These are phyloP conservation scores for Jaltomata sinuosa DNA, from an alignment of 257 asterid genomes.

Conservation along the genomic window DNA sequence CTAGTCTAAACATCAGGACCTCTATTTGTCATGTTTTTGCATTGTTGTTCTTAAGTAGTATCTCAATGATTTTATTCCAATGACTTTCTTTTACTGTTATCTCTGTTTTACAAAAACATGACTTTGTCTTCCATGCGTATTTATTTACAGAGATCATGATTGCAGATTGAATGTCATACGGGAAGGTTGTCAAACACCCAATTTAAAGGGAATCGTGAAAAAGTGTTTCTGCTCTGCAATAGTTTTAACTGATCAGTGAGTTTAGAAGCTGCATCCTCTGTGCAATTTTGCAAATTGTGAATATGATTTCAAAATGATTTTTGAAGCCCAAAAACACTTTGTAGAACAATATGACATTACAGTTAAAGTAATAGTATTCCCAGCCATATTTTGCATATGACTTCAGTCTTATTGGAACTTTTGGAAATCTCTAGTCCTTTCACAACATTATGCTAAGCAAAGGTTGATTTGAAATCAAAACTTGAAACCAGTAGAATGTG, in stretches of 20 bases:
- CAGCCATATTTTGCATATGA: not conserved
- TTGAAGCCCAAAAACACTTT: not conserved
- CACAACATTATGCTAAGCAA: not conserved
- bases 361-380: no score
- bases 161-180: slow-evolving; percentile 68
- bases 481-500: no score
- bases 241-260: slow-evolving; percentile 26
- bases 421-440: not conserved
- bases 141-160: slow-evolving; percentile 33
- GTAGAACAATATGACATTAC: no score
- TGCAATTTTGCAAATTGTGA: no score
- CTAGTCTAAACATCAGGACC: no score
- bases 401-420: not conserved
- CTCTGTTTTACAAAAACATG: not conserved
- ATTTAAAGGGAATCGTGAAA: slow-evolving; percentile 35
- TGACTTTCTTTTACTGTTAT: not conserved
- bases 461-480: not conserved
- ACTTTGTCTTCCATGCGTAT: slow-evolving; percentile 1
- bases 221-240: slow-evolving; percentile 62
- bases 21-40: no score
- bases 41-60: no score
- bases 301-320: no score
- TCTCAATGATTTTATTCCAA: no score
- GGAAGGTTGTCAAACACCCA: slow-evolving; percentile 55
- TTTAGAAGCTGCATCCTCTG: no score